phyloP scores from a whole-genome alignment of 192 early-diverging fungal species.

The Coemansia sp. region DNA sequence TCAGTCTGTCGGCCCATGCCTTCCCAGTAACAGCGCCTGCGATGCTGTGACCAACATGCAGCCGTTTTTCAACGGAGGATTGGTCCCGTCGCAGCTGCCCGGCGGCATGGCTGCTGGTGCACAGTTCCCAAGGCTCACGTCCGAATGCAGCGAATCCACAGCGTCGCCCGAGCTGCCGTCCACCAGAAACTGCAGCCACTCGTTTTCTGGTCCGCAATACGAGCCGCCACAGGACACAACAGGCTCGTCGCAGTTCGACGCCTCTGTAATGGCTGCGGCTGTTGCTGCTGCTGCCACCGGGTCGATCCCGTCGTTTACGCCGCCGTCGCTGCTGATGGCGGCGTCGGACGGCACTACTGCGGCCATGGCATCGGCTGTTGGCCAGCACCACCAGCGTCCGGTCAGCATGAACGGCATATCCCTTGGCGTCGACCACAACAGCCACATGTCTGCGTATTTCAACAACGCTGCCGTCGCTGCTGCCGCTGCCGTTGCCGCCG shows the following conservation, averaged over 20 bases:
- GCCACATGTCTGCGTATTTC: conserved; percentile 19
- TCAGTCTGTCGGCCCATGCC: conserved; percentile 2
- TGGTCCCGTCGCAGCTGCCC: conserved; percentile 11
- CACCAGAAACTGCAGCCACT: conserved; percentile 11
- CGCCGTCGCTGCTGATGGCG: conserved; percentile 10
- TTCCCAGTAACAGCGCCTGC: background rate
- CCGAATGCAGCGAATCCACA: conserved; percentile 44
- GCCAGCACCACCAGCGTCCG: background rate
- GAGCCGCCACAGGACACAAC: conserved; percentile 12
- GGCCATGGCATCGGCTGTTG: conserved; percentile 9
- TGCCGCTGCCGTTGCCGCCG: conserved; percentile 1
- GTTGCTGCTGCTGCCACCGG: background rate
- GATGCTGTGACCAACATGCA: conserved; percentile 6
- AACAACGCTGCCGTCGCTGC: conserved; percentile 6
- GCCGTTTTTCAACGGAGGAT: background rate
- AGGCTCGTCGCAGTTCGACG: conserved; percentile 4
- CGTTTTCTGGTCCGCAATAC: conserved; percentile 6
- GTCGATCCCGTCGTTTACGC: background rate
- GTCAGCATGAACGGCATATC: background rate
- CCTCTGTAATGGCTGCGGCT: background rate
- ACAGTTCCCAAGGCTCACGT: conserved; percentile 40
- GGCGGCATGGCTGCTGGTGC: background rate
- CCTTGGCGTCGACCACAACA: conserved; percentile 1
- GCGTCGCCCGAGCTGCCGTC: conserved; percentile 45
- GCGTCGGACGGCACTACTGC: conserved; percentile 8